Base-by-base conservation (phyloP, 805 yeast genomes). In the Metschnikowia santaceciliae region DNA sequence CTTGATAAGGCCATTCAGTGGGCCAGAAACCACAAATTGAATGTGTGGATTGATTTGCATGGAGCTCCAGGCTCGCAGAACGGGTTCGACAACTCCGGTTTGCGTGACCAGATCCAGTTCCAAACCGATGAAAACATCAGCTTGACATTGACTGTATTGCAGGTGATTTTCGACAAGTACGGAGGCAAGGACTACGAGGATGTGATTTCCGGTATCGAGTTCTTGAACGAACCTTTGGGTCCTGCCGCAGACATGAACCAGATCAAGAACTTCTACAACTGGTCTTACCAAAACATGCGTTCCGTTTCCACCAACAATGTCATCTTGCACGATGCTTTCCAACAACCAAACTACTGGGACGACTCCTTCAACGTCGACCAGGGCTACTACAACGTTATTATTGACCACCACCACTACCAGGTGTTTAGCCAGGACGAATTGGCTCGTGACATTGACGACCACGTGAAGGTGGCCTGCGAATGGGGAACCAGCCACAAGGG, bases 31-130 rank as follows among this genome's bases (percentile, higher is more conserved):
- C 62, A 83, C 56, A 78, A 76, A 38, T 63, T 91, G 55, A 83
- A 84, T 63, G 96, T 82, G 22, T 90, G 96, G 97, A 78, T 91
- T 41, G 97, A 92, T 67, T 70, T 91, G 62, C 98, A 91, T 66
- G 97, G 97, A 55, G 96, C 87, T n/a, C 95, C 96, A 33, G 97
- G 97, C 20, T 87, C 96, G 20, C 98, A 91, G 68, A 91, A 91
- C 66, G 97, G 97, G 13, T 92, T 90, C 63, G 98, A 91, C 69
- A 91, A 91, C 74, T 88, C 96, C 7, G 98, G 98, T 26, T 71
- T 80, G 55, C 79, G 96, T 61, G 97, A 86, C 63, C 42, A 23
- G 22, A 49, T 57, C 46, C 49, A 47, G 41, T 57, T 50, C 53
- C 61, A 57, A 49, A 48, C 51, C 20, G 53, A 51, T 46, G 50